A percentile compares a stretch with the other conserved stretches of the same genome.
These are phyloP conservation scores for Tardiomyces depauwii DNA, from an alignment of 1,139 yeast species.

Conservation along the genomic window DNA sequence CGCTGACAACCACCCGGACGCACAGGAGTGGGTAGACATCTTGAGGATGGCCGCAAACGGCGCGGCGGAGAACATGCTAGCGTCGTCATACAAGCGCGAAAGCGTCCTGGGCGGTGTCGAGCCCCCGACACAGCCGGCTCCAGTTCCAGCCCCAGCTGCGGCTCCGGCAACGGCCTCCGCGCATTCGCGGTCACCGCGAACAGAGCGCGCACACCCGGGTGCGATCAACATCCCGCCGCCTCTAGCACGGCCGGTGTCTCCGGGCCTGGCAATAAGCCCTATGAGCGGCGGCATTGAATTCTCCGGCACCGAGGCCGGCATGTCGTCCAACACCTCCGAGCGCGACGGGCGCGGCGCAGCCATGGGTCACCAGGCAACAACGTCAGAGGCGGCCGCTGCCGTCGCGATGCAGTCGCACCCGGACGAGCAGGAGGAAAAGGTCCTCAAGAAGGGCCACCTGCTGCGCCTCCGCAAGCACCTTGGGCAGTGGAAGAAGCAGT, in stretches of 20 bases:
- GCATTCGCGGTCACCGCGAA: constrained; percentile 1
- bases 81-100: constrained; percentile 14
- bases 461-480: constrained; percentile 32
- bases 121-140: constrained; percentile 4
- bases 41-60: constrained; percentile 25
- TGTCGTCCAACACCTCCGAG: constrained; percentile 22
- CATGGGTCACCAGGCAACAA: constrained; percentile 3
- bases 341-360: constrained; percentile 3
- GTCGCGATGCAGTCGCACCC: neutral
- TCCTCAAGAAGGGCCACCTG: constrained; percentile 34
- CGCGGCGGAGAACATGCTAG: constrained; percentile 14
- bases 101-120: constrained; percentile 9
- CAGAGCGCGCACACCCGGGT: constrained; percentile 3
- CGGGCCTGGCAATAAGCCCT: constrained; percentile 1
- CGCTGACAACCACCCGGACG: constrained; percentile 28
- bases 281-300: constrained; percentile 2
- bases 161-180: constrained; percentile 2
- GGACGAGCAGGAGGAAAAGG: constrained; percentile 22
- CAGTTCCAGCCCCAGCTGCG: no score
- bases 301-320: constrained; percentile 12
- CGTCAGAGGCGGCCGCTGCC: neutral
- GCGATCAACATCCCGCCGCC: constrained; percentile 5
- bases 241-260: neutral
- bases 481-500: constrained; percentile 39
- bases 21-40: constrained; percentile 32